Evolutionary conservation across 2,329 filamentous ascomycete species (phyloP), one percentile per base, ranked within the genome.

Genomic region (Sporothrix phasma): DNA sequence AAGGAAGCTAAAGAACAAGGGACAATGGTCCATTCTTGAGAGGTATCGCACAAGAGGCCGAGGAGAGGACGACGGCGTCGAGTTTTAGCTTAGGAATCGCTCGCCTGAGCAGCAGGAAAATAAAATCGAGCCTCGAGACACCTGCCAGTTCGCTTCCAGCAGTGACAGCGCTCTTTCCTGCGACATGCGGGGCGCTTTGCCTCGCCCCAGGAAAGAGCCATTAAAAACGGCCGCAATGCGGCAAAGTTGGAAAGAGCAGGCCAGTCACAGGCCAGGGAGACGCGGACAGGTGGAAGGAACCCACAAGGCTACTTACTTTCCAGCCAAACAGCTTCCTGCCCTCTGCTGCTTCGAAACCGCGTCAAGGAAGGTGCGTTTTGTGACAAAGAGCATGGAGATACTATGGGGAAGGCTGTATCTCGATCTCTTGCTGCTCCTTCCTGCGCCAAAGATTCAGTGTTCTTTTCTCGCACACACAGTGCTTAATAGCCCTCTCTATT

Each of bases 41-140:
- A 39, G 34, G 22, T 22, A 59, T 39, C 56, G 11, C 10, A 37
- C n/a, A 51, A 51, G 45, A 39, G 45, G 45, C 45, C 19, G 43
- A 49, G 45, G 45, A n/a, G 45, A 41, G 26, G 22, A 47, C 47
- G 43, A 37, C n/a, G 29, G 24, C 19, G 5, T 45, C 19, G 58
- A 37, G 39, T 22, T 29, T 47, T 34, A 26, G 45, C 58, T 22
- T 45, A 61, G 45, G 59, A 61, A 61, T 61, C 51, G 59, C 59
- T 61, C 59, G 59, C 59, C 45, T 61, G 59, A 61, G 45, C 59
- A 61, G 29, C 41, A 49, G 45, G 59, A 61, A 61, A 61, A n/a
- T n/a, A n/a, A 61, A 61, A 61, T 61, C 6, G 45, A 61, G 45
- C 59, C n/a, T n/a, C n/a, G n/a, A n/a, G n/a, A 41, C 56, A 39